Evolutionary conservation across 169 alveolate genomes (phyloP).

Genomic region (Eimeria acervulina): DNA sequence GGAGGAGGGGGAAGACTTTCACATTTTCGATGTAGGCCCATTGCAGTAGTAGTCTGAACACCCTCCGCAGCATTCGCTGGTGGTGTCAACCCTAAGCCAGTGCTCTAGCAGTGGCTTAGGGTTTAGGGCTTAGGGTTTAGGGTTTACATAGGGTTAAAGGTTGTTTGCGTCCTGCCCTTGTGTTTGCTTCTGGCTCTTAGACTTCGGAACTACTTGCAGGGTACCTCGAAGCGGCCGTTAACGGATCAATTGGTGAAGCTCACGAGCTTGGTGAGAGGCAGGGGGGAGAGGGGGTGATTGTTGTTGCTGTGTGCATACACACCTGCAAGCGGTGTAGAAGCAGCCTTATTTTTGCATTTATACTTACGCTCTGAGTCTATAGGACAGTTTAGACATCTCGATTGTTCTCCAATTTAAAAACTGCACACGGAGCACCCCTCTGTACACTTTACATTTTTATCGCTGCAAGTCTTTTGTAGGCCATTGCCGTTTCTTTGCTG

Average conservation of each 20-base stretch:
- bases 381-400: no score
- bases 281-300: not conserved
- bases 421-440: no score
- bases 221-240: slow-evolving; percentile 7
- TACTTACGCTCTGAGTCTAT: no score
- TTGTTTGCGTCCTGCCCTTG: no score
- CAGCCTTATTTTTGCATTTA: not conserved
- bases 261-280: not conserved
- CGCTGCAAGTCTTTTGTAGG: no score
- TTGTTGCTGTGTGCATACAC: not conserved
- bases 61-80: no score
- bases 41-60: not conserved
- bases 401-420: no score
- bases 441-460: no score
- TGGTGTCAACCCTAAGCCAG: no score
- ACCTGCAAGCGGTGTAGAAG: not conserved
- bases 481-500: no score
- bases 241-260: slow-evolving; percentile 1
- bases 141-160: not conserved
- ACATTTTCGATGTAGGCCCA: not conserved
- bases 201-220: not conserved
- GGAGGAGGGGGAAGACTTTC: slow-evolving; percentile 33
- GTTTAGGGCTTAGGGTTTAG: not conserved
- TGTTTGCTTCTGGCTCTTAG: not conserved
- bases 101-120: not conserved